These are phyloP conservation scores for Beauveria bassiana DNA, from an alignment of 2,329 filamentous ascomycete species.

Conservation along the genomic window DNA sequence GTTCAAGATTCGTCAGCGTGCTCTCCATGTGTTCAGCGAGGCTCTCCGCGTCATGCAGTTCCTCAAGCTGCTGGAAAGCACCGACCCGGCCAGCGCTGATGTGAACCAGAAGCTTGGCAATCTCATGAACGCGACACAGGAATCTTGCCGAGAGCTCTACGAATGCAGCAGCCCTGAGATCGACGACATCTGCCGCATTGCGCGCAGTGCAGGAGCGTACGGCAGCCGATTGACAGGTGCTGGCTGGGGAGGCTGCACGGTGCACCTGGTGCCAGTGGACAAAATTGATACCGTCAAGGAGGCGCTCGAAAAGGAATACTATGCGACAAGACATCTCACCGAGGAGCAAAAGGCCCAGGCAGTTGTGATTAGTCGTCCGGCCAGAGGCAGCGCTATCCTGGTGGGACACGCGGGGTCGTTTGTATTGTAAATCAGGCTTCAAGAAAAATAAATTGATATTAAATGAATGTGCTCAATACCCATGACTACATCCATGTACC, in stretches of 20 bases:
- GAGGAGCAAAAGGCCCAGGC: slow-evolving; percentile 69
- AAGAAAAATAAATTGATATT: background rate
- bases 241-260: slow-evolving; percentile 93
- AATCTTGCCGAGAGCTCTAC: slow-evolving; percentile 77
- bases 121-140: slow-evolving; percentile 84
- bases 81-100: slow-evolving; percentile 32
- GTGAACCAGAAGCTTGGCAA: slow-evolving; percentile 68
- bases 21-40: slow-evolving; percentile 85
- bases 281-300: slow-evolving; percentile 71
- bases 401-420: slow-evolving; percentile 22
- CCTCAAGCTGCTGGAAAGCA: slow-evolving; percentile 62
- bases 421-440: slow-evolving; percentile 15
- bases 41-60: slow-evolving; percentile 81
- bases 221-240: slow-evolving; percentile 85
- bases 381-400: slow-evolving; percentile 53
- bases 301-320: slow-evolving; percentile 77
- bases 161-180: slow-evolving; percentile 90
- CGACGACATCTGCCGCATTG: slow-evolving; percentile 80
- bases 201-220: slow-evolving; percentile 68
- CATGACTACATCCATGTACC: background rate
- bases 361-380: slow-evolving; percentile 83
- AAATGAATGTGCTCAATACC: background rate
- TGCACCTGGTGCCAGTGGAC: slow-evolving; percentile 81
- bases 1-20: slow-evolving; percentile 82
- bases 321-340: slow-evolving; percentile 56